Conservation (phyloP, 441 rosid species). For the Euphorbia neoarborescens region DNA sequence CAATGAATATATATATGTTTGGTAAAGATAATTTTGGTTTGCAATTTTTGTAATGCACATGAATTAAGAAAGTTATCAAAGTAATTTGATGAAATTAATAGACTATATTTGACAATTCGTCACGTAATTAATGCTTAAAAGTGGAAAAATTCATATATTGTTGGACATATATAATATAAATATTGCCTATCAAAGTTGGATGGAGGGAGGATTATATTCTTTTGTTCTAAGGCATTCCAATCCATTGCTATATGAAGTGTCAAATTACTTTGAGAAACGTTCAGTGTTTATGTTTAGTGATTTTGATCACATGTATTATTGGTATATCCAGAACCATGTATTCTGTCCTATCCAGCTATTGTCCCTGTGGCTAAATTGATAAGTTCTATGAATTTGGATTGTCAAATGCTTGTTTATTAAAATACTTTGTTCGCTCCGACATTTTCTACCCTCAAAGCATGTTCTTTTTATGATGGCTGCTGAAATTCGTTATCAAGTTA, state of each 20-base stretch:
- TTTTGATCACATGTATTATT: background rate
- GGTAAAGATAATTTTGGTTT: background rate
- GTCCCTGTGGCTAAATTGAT: background rate
- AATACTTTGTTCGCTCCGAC: background rate
- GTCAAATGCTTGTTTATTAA: background rate
- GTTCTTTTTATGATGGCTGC: background rate
- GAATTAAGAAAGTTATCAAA: too few relatives aligned
- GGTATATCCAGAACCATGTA: background rate
- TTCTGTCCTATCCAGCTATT: background rate
- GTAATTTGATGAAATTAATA: too few relatives aligned
- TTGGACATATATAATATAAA: too few relatives aligned
- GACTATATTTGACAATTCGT: too few relatives aligned
- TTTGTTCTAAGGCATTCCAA: background rate
- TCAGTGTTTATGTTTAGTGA: background rate
- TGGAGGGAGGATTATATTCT: background rate
- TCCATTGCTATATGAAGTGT: background rate
- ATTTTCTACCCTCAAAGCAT: background rate
- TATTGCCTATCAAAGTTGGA: too few relatives aligned
- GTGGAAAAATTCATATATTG: too few relatives aligned
- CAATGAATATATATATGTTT: background rate
- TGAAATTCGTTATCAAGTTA: conserved; percentile 11
- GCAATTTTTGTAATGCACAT: too few relatives aligned
- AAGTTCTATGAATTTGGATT: background rate
- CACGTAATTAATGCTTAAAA: too few relatives aligned
- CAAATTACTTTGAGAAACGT: background rate